Evolutionary conservation across 306 rosid genomes (phyloP), one percentile per base, ranked within the genome.

Genomic region (Hylodesmum podocarpum): DNA sequence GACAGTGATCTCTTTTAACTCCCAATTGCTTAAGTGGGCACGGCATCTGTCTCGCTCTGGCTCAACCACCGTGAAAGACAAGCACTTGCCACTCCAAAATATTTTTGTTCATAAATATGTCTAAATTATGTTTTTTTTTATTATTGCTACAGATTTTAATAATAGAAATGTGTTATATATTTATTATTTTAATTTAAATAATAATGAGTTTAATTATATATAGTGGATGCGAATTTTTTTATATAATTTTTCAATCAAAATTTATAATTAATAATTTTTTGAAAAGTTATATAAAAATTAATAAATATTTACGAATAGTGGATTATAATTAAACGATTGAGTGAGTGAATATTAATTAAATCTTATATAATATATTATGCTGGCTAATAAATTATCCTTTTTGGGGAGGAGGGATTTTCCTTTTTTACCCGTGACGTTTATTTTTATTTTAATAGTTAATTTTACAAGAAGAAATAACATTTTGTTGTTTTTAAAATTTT

Each of bases 11-110:
- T 41, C 1, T 15, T n/a, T 40, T 22, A 59, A 29, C 25, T 34
- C 19, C 85, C 73, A 82, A 39, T 81, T 84, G 79, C 37, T 68
- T 15, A 1, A 57, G 85, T 85, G 80, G 88, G 50, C 81, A 54
- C 79, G 79, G 82, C 91, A 83, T 76, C 66, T 72, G 41, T 58
- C 78, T 50, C 50, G 6, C 72, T 22, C 53, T 76, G 34, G 1
- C 41, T 36, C 76, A 31, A 39, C 28, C 57, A 37, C 28, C 39
- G 6, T 51, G 50, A 44, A 63, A 22, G 33, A 70, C 51, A 76
- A 31, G 51, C 55, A 37, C 62, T 57, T 7, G 3, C 8, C 19
- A 21, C 4, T 9, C 1, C 14, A 7, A 36, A 58, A 14, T 58
- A 37, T 22, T 19, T 64, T 34, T 11, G 2, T 19, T 63, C 27